Conservation (phyloP, 805 yeast genomes). For the Ogataea glucozyma region DNA sequence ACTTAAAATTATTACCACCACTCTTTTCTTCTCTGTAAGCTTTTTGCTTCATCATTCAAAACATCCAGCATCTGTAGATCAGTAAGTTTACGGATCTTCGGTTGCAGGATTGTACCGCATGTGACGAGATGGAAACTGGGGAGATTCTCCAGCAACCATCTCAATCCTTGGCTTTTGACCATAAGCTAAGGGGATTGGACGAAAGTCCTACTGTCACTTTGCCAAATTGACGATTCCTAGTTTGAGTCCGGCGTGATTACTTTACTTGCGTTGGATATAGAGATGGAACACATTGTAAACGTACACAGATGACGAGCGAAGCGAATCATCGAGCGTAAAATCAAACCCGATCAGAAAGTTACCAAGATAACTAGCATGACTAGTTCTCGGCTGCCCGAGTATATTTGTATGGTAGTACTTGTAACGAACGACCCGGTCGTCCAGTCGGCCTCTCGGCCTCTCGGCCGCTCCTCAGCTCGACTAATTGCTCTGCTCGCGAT, state of each 20-base stretch:
- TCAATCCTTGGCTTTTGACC: conserved; percentile 3
- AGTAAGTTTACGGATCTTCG: conserved; percentile 2
- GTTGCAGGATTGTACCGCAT: conserved; percentile 1
- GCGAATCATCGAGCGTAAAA: too few species aligned
- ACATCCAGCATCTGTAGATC: conserved; percentile 6
- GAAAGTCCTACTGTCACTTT: conserved; percentile 19
- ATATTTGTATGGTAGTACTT: too few species aligned
- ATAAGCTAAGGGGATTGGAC: conserved; percentile 3
- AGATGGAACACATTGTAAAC: conserved; percentile 27
- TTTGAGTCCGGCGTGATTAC: conserved; percentile 32
- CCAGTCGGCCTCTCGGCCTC: too few species aligned
- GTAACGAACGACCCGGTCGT: too few species aligned
- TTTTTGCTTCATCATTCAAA: background rate
- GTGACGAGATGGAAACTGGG: conserved; percentile 5
- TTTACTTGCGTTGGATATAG: conserved; percentile 33
- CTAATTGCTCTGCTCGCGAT: too few species aligned
- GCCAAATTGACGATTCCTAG: conserved; percentile 28
- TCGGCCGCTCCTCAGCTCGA: too few species aligned
- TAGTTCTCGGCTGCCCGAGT: too few species aligned
- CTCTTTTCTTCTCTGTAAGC: background rate
- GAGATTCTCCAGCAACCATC: background rate
- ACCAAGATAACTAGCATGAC: too few species aligned
- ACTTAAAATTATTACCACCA: background rate
- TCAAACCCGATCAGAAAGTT: too few species aligned
- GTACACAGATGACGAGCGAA: conserved; percentile 4